Conservation (phyloP, 2,329 filamentous ascomycete genomes). For the Penicillium sp. region DNA sequence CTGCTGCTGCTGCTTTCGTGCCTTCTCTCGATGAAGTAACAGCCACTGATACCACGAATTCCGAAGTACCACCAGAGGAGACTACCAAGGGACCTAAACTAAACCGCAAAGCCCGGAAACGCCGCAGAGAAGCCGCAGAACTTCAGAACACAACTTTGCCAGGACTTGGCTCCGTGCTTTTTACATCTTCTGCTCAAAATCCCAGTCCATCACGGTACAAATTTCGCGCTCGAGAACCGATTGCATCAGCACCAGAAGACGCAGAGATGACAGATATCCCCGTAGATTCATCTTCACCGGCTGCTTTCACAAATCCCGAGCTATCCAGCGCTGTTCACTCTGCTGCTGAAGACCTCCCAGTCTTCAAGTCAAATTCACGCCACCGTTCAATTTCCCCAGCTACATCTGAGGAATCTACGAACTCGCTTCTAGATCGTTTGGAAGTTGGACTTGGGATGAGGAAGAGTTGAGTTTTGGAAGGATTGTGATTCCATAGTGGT, state of each 20-base stretch:
- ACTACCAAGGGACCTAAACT: too few relatives aligned
- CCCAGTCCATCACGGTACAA: background rate
- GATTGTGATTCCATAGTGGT: background rate
- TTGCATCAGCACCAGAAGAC: constrained; percentile 4
- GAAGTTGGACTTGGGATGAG: constrained; percentile 24
- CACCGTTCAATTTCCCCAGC: constrained; percentile 7
- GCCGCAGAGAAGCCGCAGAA: constrained; percentile 20
- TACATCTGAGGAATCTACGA: constrained; percentile 10
- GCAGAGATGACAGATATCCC: constrained; percentile 13
- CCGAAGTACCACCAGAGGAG: background rate
- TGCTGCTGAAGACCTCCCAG: background rate
- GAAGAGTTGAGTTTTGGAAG: background rate
- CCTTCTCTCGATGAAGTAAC: too few relatives aligned
- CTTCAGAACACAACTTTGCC: background rate
- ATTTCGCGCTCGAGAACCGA: constrained; percentile 7
- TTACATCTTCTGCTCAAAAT: background rate
- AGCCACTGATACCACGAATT: background rate
- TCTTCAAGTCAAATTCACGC: background rate
- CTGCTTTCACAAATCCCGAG: background rate
- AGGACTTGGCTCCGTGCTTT: background rate
- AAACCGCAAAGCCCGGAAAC: background rate
- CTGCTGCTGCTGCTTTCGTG: background rate
- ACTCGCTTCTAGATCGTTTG: constrained; percentile 20
- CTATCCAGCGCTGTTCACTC: background rate
- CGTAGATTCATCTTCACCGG: background rate